Evolutionary conservation across 1,139 yeast species (phyloP), one percentile per base, ranked within the genome.

Genomic region (Taphrina flavorubra): DNA sequence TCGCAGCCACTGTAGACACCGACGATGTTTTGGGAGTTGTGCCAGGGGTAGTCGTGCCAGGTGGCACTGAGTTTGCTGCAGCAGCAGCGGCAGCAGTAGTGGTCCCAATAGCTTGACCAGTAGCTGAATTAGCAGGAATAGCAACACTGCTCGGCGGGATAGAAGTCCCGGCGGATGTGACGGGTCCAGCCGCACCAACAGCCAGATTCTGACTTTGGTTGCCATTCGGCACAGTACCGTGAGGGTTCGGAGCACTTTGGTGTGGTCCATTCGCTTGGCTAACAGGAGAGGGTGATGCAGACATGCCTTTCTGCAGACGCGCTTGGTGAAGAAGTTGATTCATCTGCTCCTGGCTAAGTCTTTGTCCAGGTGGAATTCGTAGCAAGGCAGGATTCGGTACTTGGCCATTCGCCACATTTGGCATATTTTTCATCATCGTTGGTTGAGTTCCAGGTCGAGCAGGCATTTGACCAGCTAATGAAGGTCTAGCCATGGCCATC

Each of bases 321-420:
- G 67, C 67, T 49, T 71, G 76, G 53, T 64, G 73, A 53, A 68
- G 75, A 59, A 69, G 73, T 57, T 75, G 77, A 53, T 72, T 76
- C 70, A 62, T 74, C 69, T 70, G 76, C 67, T 68, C 75, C 64
- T 61, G 74, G 69, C 69, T 71, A 71, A 73, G 77, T 51, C 73
- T 77, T 64, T 49, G 72, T 61, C 68, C 69, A 42, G 65, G 70
- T 71, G 69, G 56, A 57, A 66, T 73, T 64, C 72, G 75, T 58
- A 72, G 74, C 58, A 72, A 75, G 2, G 74, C 74, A 40, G 76
- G 57, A 69, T 63, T 63, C 20, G 67, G 67, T 37, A 63, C 16
- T 34, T 56, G 51, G 6, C 59, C 53, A 20, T 47, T 56, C 20
- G 67, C 34, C n/a, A 18, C 56, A 36, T 46, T 47, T 13, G 61